Evolutionary conservation across 352 stramenopile species (phyloP), one percentile per base, ranked within the genome.

Genomic region (Vaucheria bursata): DNA sequence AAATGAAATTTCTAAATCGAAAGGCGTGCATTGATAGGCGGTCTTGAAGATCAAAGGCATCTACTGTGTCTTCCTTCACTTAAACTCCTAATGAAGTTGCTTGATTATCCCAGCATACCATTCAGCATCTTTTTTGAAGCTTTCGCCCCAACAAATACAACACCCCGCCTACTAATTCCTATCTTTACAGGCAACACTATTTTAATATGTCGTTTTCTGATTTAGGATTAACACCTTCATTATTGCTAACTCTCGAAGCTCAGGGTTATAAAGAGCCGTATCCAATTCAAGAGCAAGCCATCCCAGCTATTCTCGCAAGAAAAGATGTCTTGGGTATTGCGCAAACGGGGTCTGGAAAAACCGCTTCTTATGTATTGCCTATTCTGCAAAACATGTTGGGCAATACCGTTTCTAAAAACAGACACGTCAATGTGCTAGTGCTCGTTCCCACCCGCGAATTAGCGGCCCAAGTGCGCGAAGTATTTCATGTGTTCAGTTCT

Each of bases 261-360:
- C 18, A 18, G 18, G 45, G 45, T 59, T 59, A 18, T 59, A 59
- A n/a, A n/a, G n/a, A n/a, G n/a, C n/a, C n/a, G n/a, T n/a, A n/a
- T n/a, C 64, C 29, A 82, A 97, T 99, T 78, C 95, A 99, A 89
- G 86, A 90, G 73, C 94, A 95, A 84, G 92, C 94, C 12, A 98
- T 99, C 76, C 95, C 95, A 0, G 85, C 93, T 67, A 86, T 98
- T 38, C 87, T 99, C 0, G 86, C 88, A 5, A 95, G 95, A 8
- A 96, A 97, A 78, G 95, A 99, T 84, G 80, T 82, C 45, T 52
- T 82, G 49, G 77, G 77, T 98, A 52, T 91, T 98, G 96, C 96
- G 68, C 97, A 98, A 86, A 99, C 95, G 0, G 95, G 96, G 67
- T 97, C 90, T 7, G 96, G 96, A 74, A 59, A 59, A 59, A 59